Percentiles rank a stretch among this genome's conserved stretches.
Evolutionary conservation across 2,329 filamentous ascomycete genomes (phyloP).

Genomic region (Myriosclerotinia curreyana): DNA sequence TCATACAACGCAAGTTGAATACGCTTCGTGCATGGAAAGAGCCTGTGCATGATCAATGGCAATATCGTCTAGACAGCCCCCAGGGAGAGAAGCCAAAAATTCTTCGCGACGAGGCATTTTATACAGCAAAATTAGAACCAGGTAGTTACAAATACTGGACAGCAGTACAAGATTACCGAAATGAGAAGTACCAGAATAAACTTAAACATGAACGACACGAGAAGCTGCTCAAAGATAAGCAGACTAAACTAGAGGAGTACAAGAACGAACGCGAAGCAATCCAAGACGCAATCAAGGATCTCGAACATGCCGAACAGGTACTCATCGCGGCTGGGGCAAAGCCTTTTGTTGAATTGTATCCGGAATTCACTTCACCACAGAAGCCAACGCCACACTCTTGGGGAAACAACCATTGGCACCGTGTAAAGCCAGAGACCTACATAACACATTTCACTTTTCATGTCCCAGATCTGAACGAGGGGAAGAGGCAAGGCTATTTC

Average conservation of each 20-base stretch:
- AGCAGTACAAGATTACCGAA: conserved; percentile 28
- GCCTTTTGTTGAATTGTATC: conserved; percentile 62
- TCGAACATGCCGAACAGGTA: conserved; percentile 53
- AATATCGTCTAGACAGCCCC: neutral
- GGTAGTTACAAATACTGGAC: conserved; percentile 56
- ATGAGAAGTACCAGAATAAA: conserved; percentile 38
- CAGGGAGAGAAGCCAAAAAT: conserved; percentile 30
- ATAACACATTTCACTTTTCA: conserved; percentile 28
- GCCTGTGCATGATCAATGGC: conserved; percentile 20
- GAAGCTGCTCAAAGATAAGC: conserved; percentile 40
- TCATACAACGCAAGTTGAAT: conserved; percentile 53
- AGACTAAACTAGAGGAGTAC: conserved; percentile 39
- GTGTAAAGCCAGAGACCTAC: conserved; percentile 25
- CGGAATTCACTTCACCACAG: conserved; percentile 42
- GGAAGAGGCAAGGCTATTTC: conserved; percentile 57
- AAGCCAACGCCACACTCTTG: neutral
- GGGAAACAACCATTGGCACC: neutral
- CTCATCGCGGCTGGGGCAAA: conserved; percentile 62
- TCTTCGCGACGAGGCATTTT: conserved; percentile 46
- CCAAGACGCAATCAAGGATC: conserved; percentile 47
- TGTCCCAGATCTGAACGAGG: conserved; percentile 48
- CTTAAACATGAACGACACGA: conserved; percentile 32
- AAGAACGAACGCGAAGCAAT: conserved; percentile 56
- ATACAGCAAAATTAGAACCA: conserved; percentile 49
- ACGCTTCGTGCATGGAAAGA: conserved; percentile 42